Evolutionary conservation across 2,329 filamentous ascomycete species (phyloP).

Genomic region (Neurospora sp.): DNA sequence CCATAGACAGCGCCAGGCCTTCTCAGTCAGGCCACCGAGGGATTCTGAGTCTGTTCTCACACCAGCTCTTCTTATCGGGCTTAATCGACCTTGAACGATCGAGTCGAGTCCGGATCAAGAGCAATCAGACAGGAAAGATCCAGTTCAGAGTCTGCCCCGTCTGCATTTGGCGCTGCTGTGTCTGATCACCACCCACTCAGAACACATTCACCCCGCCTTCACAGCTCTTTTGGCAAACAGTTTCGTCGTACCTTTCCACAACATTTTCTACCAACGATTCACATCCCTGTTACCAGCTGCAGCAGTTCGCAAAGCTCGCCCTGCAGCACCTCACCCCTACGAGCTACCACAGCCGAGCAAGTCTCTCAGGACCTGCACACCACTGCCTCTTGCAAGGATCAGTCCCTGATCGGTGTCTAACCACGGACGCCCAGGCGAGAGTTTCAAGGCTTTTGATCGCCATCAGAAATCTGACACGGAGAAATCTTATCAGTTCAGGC

Average conservation of each 20-base stretch:
- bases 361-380: background rate
- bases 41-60: background rate
- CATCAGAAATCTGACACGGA: background rate
- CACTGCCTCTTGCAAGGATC: background rate
- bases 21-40: background rate
- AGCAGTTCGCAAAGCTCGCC: background rate
- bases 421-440: background rate
- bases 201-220: background rate
- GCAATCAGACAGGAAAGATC: background rate
- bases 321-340: background rate
- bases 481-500: background rate
- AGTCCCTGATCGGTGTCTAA: background rate
- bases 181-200: background rate
- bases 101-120: background rate
- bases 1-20: background rate
- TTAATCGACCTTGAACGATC: background rate
- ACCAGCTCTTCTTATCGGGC: background rate
- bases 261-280: background rate
- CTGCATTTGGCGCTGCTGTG: background rate
- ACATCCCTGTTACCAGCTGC: background rate
- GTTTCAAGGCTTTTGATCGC: background rate
- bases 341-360: background rate
- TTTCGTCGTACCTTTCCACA: background rate
- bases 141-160: background rate
- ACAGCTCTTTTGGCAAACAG: background rate